Conservation (phyloP, 306 rosid genomes). For the Luffa acutangula region DNA sequence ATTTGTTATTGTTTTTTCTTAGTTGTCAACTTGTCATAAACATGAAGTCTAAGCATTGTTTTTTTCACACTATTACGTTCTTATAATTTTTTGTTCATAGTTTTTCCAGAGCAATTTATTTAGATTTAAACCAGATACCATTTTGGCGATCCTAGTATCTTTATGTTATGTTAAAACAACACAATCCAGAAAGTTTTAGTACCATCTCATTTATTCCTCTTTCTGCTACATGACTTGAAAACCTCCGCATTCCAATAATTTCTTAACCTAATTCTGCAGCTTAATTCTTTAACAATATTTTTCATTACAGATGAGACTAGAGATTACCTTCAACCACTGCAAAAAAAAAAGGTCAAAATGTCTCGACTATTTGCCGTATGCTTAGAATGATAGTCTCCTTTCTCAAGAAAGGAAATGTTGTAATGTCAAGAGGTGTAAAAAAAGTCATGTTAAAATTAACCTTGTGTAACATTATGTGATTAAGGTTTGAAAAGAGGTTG, state of each 20-base stretch:
- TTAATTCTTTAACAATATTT: background rate
- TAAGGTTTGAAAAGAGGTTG: too few species aligned
- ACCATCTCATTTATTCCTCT: background rate
- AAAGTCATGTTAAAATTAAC: too few species aligned
- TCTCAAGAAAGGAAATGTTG: too few species aligned
- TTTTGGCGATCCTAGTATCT: background rate
- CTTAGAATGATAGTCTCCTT: background rate
- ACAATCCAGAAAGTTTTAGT: background rate
- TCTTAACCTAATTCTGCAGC: background rate
- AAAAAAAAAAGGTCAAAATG: background rate
- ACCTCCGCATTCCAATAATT: background rate
- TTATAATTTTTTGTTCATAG: constrained; percentile 4
- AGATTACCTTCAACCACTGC: background rate
- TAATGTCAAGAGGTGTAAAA: too few species aligned
- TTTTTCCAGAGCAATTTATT: background rate
- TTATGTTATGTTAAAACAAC: background rate
- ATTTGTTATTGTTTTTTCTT: constrained; percentile 1
- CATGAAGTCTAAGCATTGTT: constrained; percentile 9
- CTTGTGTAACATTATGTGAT: too few species aligned
- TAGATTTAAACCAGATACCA: background rate
- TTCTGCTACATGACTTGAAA: background rate
- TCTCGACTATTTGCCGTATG: background rate
- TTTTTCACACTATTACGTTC: background rate
- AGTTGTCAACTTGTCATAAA: background rate
- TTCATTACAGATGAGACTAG: background rate